A percentile compares a stretch with the other conserved stretches of the same genome.
phyloP scores from a whole-genome alignment of 371 early-diverging fungal genomes.

The Blakeslea trispora region DNA sequence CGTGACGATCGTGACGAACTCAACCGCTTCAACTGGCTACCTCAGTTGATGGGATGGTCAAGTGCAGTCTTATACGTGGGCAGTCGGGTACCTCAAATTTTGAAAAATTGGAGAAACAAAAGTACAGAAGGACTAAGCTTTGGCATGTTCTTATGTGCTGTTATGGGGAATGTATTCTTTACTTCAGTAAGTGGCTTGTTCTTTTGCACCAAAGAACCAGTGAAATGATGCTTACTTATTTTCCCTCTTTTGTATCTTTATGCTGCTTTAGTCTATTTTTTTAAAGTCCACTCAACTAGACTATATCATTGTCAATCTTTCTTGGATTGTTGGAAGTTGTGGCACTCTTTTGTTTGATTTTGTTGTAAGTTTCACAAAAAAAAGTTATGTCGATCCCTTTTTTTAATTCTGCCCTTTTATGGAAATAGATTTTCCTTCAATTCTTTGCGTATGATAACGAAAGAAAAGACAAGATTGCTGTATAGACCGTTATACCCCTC shows the following conservation, averaged over 20 bases:
- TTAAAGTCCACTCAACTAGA: slow-evolving; percentile 43
- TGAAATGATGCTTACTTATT: too few relatives aligned
- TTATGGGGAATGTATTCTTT: slow-evolving; percentile 52
- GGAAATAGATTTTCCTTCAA: slow-evolving; percentile 45
- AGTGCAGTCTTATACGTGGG: slow-evolving; percentile 54
- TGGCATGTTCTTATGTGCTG: slow-evolving; percentile 74
- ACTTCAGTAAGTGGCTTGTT: slow-evolving; percentile 7
- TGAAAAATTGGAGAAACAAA: slow-evolving; percentile 63
- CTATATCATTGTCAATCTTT: slow-evolving; percentile 53
- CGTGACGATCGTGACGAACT: neutral
- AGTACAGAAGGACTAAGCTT: slow-evolving; percentile 74
- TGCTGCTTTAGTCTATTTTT: slow-evolving; percentile 47
- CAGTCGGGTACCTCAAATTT: slow-evolving; percentile 75
- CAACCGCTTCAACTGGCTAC: slow-evolving; percentile 16
- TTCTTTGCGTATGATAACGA: neutral
- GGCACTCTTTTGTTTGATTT: slow-evolving; percentile 60
- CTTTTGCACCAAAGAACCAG: too few relatives aligned
- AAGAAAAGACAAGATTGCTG: neutral
- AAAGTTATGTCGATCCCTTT: neutral
- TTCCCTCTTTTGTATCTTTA: neutral
- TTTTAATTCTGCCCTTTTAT: neutral
- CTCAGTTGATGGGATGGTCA: slow-evolving; percentile 46
- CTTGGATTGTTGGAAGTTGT: slow-evolving; percentile 54
- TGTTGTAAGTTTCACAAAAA: slow-evolving; percentile 39
- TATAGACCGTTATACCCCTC: too few relatives aligned